These are phyloP conservation scores for Candida sanyaensis DNA, from an alignment of 1,139 yeast species.

Conservation along the genomic window DNA sequence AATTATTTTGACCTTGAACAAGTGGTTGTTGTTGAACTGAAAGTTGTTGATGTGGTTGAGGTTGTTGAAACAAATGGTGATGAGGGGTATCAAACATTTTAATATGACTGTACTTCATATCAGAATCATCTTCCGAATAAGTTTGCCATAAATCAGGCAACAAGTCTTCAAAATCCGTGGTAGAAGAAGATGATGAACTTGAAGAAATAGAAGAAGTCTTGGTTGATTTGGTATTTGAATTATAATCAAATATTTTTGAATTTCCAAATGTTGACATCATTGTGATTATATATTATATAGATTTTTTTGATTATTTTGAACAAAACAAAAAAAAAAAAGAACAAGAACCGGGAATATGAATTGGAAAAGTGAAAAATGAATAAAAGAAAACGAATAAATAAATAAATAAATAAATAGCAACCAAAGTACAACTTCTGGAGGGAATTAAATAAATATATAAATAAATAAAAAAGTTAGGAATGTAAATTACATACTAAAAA, in stretches of 20 bases:
- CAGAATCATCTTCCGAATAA: slow-evolving; percentile 15
- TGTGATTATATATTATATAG: neutral
- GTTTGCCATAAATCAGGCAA: slow-evolving; percentile 41
- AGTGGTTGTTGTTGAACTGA: slow-evolving; percentile 1
- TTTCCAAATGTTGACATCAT: slow-evolving; percentile 8
- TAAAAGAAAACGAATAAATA: neutral
- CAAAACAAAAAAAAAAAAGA: no score
- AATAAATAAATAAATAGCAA: no score
- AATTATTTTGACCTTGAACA: slow-evolving; percentile 4
- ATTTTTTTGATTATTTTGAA: no score
- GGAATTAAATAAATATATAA: neutral
- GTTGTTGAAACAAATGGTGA: slow-evolving; percentile 5
- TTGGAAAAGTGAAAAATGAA: neutral
- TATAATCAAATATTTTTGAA: slow-evolving; percentile 1
- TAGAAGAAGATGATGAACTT: slow-evolving; percentile 23
- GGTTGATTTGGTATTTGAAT: slow-evolving; percentile 1
- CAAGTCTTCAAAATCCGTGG: slow-evolving; percentile 26
- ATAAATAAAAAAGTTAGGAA: neutral
- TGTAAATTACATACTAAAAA: neutral
- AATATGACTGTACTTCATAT: neutral
- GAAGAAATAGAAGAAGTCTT: slow-evolving; percentile 14
- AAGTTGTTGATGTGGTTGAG: neutral
- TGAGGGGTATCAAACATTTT: slow-evolving; percentile 2
- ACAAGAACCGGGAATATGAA: neutral
- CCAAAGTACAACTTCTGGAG: no score